A percentile compares a stretch with the other conserved stretches of the same genome.
Evolutionary conservation across 2,329 filamentous ascomycete species (phyloP).

Genomic region (Gyromitra esculenta): DNA sequence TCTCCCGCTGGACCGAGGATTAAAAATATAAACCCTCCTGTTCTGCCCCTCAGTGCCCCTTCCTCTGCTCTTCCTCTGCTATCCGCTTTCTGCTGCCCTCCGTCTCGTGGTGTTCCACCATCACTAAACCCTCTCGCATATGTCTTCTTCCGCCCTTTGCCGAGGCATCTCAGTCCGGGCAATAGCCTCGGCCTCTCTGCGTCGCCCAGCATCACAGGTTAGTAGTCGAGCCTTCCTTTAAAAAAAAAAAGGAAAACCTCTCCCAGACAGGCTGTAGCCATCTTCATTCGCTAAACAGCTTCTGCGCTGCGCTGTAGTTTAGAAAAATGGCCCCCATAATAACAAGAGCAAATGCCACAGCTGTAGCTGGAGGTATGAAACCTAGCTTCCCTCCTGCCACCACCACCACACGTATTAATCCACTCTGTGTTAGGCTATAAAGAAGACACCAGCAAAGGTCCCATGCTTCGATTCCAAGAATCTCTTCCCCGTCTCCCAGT

Average conservation of each 20-base stretch:
- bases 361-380: slow-evolving; percentile 41
- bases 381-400: not conserved
- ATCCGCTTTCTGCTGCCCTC: not conserved
- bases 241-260: not conserved
- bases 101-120: not conserved
- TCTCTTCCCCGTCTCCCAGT: slow-evolving; percentile 83
- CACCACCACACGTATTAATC: slow-evolving; percentile 17
- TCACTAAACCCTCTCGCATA: slow-evolving; percentile 29
- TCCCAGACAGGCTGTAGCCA: not conserved
- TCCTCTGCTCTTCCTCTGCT: not conserved
- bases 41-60: not conserved
- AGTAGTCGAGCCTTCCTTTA: slow-evolving; percentile 21
- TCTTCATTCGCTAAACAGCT: slow-evolving; percentile 13
- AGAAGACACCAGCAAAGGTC: slow-evolving; percentile 80
- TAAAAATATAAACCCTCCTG: slow-evolving; percentile 25
- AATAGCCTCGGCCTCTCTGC: slow-evolving; percentile 53
- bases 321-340: slow-evolving; percentile 46
- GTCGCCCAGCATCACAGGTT: slow-evolving; percentile 47
- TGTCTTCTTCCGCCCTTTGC: slow-evolving; percentile 54
- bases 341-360: slow-evolving; percentile 31
- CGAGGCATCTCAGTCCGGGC: slow-evolving; percentile 50
- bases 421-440: slow-evolving; percentile 70
- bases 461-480: slow-evolving; percentile 85
- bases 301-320: slow-evolving; percentile 33
- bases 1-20: slow-evolving; percentile 41